Base-by-base conservation (phyloP, 2,329 filamentous ascomycete species). In the Fusarium palustre region DNA sequence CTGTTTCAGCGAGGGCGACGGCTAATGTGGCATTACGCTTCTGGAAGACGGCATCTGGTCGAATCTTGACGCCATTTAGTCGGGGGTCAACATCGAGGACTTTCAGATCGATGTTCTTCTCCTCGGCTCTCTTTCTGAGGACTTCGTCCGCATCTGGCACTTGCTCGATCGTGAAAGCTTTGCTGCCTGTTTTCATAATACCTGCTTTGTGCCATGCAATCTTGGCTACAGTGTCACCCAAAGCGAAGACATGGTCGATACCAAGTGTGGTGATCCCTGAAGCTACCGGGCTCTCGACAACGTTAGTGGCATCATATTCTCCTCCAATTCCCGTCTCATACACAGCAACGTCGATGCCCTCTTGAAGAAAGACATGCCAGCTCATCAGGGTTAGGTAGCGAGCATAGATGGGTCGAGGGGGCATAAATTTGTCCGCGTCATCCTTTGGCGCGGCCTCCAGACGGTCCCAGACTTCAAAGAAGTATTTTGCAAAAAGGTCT, bases 171-270 rank as follows among this genome's bases (percentile, higher is more conserved):
- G 86, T 88, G 50, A 91, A 90, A 4, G 87, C 87, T 20, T 85
- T 82, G 12, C 82, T 82, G 1, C 85, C 87, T 1, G 75, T 58
- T 78, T 92, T 92, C 81, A 92, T 88, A 59, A 92, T 90, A 2
- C 90, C 91, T 2, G 88, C 87, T 78, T 92, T 92, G 78, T 92
- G 89, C 90, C 90, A 92, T 0, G 90, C 89, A 66, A 92, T 91
- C 76, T 88, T 83, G 33, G 86, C 87, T 13, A 91, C 80, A 0
- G 88, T 90, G 20, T 84, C 78, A 6, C 91, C 91, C 2, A 93
- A 82, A 22, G 85, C 83, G 53, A 83, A 84, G 36, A 91, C 84
- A 72, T 93, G 91, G 73, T 93, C 91, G 66, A 92, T 88, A 6
- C 89, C 90, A 12, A 92, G 80, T n/a, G 86, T 86, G 46, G 86